Evolutionary conservation across 805 yeast genomes (phyloP).

Genomic region (Lipomyces orientalis): DNA sequence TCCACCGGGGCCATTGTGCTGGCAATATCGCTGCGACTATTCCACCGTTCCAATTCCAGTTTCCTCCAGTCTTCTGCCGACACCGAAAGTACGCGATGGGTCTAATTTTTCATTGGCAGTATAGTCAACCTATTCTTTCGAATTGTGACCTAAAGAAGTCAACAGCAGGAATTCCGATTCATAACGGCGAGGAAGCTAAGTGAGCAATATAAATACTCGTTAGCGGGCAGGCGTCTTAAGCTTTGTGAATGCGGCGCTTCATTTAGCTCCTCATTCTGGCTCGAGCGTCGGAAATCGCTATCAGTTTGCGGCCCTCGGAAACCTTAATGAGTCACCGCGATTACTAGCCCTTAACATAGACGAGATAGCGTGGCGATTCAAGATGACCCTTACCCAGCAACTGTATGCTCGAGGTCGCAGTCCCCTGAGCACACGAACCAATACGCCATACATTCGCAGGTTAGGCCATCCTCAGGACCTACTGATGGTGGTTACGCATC

Average conservation of each 20-base stretch:
- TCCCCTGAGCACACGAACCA: neutral
- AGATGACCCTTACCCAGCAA: neutral
- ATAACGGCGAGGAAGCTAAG: no score
- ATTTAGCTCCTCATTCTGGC: neutral
- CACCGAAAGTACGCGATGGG: neutral
- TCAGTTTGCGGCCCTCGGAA: neutral
- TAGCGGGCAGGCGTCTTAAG: neutral
- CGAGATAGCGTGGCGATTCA: neutral
- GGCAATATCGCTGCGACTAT: no score
- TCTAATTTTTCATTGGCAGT: neutral
- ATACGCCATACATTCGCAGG: neutral
- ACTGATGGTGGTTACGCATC: slow-evolving; percentile 18
- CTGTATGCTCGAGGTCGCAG: neutral
- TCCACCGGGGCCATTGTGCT: slow-evolving; percentile 17
- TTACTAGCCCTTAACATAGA: neutral
- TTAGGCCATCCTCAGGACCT: neutral
- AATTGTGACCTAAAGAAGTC: neutral
- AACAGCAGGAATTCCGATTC: neutral
- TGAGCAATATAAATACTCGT: neutral
- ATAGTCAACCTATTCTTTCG: neutral
- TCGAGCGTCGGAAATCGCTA: neutral
- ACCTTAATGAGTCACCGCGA: neutral
- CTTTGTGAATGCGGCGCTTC: neutral
- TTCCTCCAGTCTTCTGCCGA: neutral
- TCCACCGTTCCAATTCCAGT: neutral